Evolutionary conservation across 2,329 filamentous ascomycete genomes (phyloP).

Genomic region (Boeremia exigua): DNA sequence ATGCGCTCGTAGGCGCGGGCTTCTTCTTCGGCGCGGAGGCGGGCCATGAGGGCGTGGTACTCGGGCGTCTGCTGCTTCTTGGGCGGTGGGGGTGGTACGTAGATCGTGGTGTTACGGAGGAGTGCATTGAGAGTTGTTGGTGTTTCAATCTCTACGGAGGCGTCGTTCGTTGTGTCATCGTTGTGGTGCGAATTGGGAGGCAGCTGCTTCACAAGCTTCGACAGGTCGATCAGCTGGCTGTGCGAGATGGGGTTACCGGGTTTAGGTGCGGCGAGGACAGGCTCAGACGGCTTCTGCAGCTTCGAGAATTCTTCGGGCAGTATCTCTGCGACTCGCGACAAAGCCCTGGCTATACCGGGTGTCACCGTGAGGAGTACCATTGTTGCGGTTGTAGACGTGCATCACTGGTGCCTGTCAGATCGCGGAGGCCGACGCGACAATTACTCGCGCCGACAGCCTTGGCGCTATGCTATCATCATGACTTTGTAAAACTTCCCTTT

Average conservation of each 20-base stretch:
- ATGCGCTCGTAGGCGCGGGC: slow-evolving; percentile 81
- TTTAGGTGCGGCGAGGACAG: slow-evolving; percentile 57
- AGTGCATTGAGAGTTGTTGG: slow-evolving; percentile 68
- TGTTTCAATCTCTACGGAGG: neutral
- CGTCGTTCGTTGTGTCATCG: neutral
- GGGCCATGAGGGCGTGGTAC: slow-evolving; percentile 87
- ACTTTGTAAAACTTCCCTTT: slow-evolving; percentile 35
- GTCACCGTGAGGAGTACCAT: slow-evolving; percentile 87
- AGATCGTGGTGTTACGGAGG: slow-evolving; percentile 73
- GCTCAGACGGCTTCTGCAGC: slow-evolving; percentile 50
- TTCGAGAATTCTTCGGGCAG: slow-evolving; percentile 27
- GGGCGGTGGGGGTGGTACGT: slow-evolving; percentile 78
- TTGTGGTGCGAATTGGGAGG: neutral
- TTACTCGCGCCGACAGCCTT: slow-evolving; percentile 15
- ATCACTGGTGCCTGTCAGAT: slow-evolving; percentile 3
- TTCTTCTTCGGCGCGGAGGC: slow-evolving; percentile 83
- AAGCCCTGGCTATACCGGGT: slow-evolving; percentile 67
- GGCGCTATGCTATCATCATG: slow-evolving; percentile 31
- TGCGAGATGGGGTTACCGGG: slow-evolving; percentile 75
- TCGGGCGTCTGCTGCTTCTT: slow-evolving; percentile 73
- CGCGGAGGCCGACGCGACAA: slow-evolving; percentile 2
- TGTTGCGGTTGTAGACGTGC: neutral
- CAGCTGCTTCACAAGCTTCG: slow-evolving; percentile 57
- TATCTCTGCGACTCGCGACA: slow-evolving; percentile 50
- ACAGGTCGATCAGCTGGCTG: slow-evolving; percentile 69